A percentile compares a stretch with the other conserved stretches of the same genome.
phyloP scores from a whole-genome alignment of 2,329 filamentous ascomycete species.

The Cytospora schulzeri region DNA sequence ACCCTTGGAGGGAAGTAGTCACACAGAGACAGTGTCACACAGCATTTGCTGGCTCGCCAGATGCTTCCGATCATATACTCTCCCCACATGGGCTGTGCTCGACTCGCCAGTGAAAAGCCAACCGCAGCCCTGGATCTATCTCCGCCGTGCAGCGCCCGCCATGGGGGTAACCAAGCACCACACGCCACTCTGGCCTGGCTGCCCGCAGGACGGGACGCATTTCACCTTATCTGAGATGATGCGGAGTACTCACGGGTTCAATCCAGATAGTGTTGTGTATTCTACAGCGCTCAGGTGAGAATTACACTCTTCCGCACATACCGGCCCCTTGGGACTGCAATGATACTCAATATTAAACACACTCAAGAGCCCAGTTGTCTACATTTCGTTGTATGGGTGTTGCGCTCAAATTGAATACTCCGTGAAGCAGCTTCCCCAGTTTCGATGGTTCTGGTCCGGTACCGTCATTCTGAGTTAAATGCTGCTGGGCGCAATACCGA shows the following conservation, averaged over 20 bases:
- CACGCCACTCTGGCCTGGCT: slow-evolving; percentile 17
- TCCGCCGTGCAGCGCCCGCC: slow-evolving; percentile 12
- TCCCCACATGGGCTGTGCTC: slow-evolving; percentile 23
- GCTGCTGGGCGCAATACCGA: background rate
- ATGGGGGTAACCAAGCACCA: slow-evolving; percentile 11
- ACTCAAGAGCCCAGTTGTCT: background rate
- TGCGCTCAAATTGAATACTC: background rate
- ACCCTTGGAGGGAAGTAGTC: background rate
- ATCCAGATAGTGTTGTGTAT: background rate
- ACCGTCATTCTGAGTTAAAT: background rate
- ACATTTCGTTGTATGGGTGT: background rate
- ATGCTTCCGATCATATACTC: slow-evolving; percentile 16
- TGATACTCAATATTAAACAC: background rate
- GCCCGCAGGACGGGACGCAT: slow-evolving; percentile 18
- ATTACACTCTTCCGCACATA: slow-evolving; percentile 13
- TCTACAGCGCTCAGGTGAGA: slow-evolving; percentile 20
- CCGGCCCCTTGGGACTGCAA: background rate
- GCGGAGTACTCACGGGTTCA: slow-evolving; percentile 9
- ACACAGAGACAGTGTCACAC: slow-evolving; percentile 21
- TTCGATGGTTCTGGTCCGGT: too few relatives aligned
- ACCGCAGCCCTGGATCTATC: slow-evolving; percentile 13
- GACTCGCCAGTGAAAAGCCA: slow-evolving; percentile 26
- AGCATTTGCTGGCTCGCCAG: slow-evolving; percentile 18
- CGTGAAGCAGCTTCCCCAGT: background rate
- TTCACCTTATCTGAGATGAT: slow-evolving; percentile 29